Evolutionary conservation across 768 basidiomycete genomes (phyloP).

Genomic region (Psilocybe subaeruginosa): DNA sequence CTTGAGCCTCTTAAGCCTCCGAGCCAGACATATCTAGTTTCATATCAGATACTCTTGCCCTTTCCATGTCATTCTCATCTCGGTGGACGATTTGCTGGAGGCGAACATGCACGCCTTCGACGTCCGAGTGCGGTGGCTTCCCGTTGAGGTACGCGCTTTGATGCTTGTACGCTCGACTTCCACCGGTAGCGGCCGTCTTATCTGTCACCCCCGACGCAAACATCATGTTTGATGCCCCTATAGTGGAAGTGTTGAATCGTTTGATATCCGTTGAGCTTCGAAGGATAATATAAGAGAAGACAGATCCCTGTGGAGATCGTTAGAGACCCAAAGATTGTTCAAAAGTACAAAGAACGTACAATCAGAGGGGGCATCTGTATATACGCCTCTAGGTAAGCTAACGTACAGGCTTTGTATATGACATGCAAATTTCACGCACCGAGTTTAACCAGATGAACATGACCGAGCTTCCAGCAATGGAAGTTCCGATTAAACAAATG

Average conservation of each 20-base stretch:
- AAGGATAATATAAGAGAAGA: conserved; percentile 1
- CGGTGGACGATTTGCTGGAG: background rate
- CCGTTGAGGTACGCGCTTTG: background rate
- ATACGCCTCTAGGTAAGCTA: background rate
- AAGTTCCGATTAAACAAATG: background rate
- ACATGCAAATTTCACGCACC: background rate
- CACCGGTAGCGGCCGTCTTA: background rate
- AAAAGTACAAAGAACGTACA: background rate
- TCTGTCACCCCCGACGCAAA: background rate
- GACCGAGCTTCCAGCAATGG: background rate
- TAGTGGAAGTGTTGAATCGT: background rate
- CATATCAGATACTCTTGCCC: background rate
- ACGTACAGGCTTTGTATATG: no score
- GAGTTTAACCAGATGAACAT: conserved; percentile 2
- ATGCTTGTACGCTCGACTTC: background rate
- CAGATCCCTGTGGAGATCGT: background rate
- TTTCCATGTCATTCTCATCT: background rate
- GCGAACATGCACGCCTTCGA: background rate
- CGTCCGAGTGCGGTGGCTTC: background rate
- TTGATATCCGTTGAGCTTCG: conserved; percentile 1
- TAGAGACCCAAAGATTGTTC: background rate
- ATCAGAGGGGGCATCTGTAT: background rate
- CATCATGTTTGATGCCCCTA: background rate
- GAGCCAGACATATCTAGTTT: background rate
- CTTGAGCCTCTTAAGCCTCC: background rate